phyloP scores from a whole-genome alignment of 148 eudicot genomes.

The Bassia scoparia region DNA sequence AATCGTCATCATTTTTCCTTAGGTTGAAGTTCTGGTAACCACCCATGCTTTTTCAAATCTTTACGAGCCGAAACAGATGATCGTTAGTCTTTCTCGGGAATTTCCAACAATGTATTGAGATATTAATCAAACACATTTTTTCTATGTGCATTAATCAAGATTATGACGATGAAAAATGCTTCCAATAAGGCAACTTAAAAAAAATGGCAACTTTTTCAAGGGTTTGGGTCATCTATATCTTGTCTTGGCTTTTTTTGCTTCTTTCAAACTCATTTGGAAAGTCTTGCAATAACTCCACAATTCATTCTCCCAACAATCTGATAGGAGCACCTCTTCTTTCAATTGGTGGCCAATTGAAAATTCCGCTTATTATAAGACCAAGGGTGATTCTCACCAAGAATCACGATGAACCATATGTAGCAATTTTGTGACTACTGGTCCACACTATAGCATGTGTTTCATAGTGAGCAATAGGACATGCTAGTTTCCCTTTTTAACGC shows the following conservation, averaged over 20 bases:
- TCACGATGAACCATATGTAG: too few species aligned
- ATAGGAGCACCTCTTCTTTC: neutral
- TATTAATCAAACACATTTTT: constrained; percentile 7
- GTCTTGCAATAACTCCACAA: neutral
- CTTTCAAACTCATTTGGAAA: neutral
- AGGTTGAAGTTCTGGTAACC: neutral
- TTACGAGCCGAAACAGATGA: constrained; percentile 10
- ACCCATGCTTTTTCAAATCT: too few species aligned
- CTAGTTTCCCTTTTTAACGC: constrained; percentile 2
- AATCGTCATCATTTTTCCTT: neutral
- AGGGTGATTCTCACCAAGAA: too few species aligned
- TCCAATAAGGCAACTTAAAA: constrained; percentile 7
- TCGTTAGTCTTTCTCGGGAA: constrained; percentile 11
- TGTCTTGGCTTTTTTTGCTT: neutral
- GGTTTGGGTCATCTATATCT: too few species aligned
- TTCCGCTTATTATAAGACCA: neutral
- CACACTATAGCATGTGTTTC: too few species aligned
- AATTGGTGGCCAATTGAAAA: constrained; percentile 4
- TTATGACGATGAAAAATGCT: neutral
- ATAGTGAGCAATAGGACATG: constrained; percentile 9
- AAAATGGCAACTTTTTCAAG: too few species aligned
- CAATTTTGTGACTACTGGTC: too few species aligned
- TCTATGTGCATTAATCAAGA: neutral
- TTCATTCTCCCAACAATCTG: neutral
- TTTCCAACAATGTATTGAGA: neutral